phyloP scores from a whole-genome alignment of 2,329 filamentous ascomycete species.

The Cladophialophora immunda region DNA sequence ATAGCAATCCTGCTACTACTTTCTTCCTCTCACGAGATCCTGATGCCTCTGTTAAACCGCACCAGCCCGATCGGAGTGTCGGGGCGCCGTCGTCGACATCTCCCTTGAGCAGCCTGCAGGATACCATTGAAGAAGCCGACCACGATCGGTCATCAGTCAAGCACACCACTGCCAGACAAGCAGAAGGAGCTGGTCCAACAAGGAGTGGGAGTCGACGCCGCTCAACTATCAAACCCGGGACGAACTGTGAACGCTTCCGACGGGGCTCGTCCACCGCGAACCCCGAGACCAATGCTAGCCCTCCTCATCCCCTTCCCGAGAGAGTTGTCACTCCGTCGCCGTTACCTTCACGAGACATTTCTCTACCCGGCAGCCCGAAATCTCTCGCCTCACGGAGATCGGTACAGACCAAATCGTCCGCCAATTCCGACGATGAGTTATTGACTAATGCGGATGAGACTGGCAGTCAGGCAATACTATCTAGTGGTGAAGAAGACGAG shows the following conservation, averaged over 20 bases:
- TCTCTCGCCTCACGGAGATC: conserved; percentile 46
- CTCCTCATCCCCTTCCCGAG: conserved; percentile 38
- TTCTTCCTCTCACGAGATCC: conserved; percentile 68
- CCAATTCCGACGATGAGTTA: conserved; percentile 66
- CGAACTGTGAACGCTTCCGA: conserved; percentile 31
- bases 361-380: conserved; percentile 66
- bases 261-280: conserved; percentile 27
- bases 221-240: conserved; percentile 40
- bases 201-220: conserved; percentile 39
- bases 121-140: conserved; percentile 45
- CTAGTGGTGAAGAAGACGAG: conserved; percentile 65
- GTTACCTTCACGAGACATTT: conserved; percentile 49
- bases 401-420: conserved; percentile 65
- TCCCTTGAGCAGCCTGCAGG: conserved; percentile 45
- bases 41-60: conserved; percentile 46
- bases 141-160: conserved; percentile 34
- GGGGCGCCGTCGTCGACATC: conserved; percentile 8
- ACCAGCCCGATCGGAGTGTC: conserved; percentile 19
- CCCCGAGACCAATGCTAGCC: conserved; percentile 37
- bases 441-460: conserved; percentile 61
- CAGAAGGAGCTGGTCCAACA: conserved; percentile 41
- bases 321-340: conserved; percentile 40
- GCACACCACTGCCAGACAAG: conserved; percentile 39
- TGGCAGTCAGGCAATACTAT: conserved; percentile 63
- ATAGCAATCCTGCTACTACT: conserved; percentile 57